phyloP scores from a whole-genome alignment of 345 rosid genomes.

The Pistacia atlantica region DNA sequence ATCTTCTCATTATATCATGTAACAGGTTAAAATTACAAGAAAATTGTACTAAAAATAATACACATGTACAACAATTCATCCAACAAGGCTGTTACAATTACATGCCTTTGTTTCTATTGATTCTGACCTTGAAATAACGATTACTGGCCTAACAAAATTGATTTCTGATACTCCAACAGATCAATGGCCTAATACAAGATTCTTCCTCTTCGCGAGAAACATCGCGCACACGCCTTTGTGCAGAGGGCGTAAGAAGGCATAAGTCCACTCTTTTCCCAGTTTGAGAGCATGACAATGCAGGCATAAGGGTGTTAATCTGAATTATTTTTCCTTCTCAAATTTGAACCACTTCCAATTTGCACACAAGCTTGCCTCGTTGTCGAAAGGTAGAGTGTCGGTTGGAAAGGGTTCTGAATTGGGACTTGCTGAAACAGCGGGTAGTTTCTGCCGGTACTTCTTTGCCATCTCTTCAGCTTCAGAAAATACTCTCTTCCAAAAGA shows the following conservation, averaged over 20 bases:
- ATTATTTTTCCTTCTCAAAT: constrained; percentile 51
- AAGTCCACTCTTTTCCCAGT: background rate
- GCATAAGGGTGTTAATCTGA: constrained; percentile 11
- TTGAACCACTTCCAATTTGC: constrained; percentile 96
- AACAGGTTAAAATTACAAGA: too few species aligned
- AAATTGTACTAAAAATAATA: background rate
- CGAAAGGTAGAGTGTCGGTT: constrained; percentile 38
- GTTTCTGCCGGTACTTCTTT: constrained; percentile 63
- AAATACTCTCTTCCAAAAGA: constrained; percentile 60
- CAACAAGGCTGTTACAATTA: constrained; percentile 1
- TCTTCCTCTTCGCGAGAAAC: background rate
- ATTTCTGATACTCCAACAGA: constrained; percentile 3
- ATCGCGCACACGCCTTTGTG: background rate
- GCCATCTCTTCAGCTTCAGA: constrained; percentile 91
- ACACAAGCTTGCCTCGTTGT: constrained; percentile 53
- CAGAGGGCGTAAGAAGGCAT: background rate
- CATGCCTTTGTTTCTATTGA: background rate
- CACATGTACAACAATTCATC: constrained; percentile 7
- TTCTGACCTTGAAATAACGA: background rate
- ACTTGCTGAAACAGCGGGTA: constrained; percentile 33
- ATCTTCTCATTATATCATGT: too few species aligned
- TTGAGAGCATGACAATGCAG: background rate
- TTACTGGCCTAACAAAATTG: constrained; percentile 1
- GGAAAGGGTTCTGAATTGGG: constrained; percentile 35
- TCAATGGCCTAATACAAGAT: constrained; percentile 9